Evolutionary conservation across 192 early-diverging fungal species (phyloP).

Genomic region (Podila clonocystis): DNA sequence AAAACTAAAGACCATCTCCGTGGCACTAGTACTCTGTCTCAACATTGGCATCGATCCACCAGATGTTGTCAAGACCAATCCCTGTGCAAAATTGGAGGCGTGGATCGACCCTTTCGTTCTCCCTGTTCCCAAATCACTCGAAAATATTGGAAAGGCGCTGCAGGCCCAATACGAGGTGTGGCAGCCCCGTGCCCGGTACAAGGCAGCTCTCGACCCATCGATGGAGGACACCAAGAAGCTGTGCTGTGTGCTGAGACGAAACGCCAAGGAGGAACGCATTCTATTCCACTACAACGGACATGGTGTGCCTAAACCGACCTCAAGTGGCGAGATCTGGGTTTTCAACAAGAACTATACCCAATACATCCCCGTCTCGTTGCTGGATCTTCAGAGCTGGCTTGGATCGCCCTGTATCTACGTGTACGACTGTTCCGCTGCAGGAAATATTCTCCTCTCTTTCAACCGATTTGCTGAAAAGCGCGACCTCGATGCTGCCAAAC

Average conservation of each 20-base stretch:
- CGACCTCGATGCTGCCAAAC: conserved; percentile 73
- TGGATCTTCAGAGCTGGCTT: conserved; percentile 94
- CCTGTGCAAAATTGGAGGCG: conserved; percentile 91
- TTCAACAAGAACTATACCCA: conserved; percentile 98
- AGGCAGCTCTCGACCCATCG: conserved; percentile 88
- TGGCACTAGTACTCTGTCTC: conserved; percentile 89
- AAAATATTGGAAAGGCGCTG: conserved; percentile 90
- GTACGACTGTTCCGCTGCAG: conserved; percentile 95
- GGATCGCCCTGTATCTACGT: conserved; percentile 97
- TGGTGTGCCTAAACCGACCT: conserved; percentile 95
- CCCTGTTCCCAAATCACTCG: conserved; percentile 81
- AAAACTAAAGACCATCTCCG: conserved; percentile 84
- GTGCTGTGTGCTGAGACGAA: conserved; percentile 82
- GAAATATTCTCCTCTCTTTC: conserved; percentile 90
- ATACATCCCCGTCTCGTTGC: conserved; percentile 94
- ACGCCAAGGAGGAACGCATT: conserved; percentile 92
- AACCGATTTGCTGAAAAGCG: conserved; percentile 89
- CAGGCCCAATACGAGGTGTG: conserved; percentile 93
- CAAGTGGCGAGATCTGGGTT: conserved; percentile 97
- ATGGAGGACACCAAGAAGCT: conserved; percentile 94
- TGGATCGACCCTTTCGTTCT: conserved; percentile 94
- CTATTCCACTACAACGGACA: conserved; percentile 99
- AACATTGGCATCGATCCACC: conserved; percentile 97
- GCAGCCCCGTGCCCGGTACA: conserved; percentile 85
- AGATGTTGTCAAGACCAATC: conserved; percentile 87